Evolutionary conservation across 2,329 filamentous ascomycete genomes (phyloP).

Genomic region (Calonectria crousiana): DNA sequence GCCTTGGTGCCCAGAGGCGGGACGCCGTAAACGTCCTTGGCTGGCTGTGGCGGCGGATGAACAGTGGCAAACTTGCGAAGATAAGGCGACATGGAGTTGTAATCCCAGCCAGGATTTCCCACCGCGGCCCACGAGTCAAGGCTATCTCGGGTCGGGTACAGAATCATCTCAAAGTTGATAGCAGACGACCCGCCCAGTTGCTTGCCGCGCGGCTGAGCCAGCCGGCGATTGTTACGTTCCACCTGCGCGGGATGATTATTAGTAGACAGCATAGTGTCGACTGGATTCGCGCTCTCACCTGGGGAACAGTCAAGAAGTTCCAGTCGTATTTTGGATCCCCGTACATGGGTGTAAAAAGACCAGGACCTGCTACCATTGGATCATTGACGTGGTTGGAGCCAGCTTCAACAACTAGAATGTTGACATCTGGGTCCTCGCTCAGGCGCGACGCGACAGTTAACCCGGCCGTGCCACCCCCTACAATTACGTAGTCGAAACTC

Average conservation of each 20-base stretch:
- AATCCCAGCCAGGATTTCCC: slow-evolving; percentile 5
- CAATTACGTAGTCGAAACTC: not conserved
- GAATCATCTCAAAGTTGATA: not conserved
- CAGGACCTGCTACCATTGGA: not conserved
- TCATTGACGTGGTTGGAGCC: not conserved
- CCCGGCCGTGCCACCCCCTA: not conserved
- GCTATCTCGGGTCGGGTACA: not conserved
- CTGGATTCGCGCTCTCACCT: not conserved
- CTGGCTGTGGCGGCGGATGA: not conserved
- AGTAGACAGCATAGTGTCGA: not conserved
- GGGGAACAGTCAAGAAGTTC: not conserved
- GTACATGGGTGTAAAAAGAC: not conserved
- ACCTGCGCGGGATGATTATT: not conserved
- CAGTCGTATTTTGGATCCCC: not conserved
- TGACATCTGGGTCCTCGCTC: not conserved
- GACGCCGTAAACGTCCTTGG: not conserved
- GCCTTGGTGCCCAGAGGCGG: not conserved
- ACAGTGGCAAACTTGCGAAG: not conserved
- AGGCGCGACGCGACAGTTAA: not conserved
- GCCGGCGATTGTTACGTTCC: not conserved
- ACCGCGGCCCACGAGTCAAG: not conserved
- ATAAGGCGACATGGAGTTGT: not conserved
- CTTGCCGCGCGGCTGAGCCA: not conserved
- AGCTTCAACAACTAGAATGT: not conserved
- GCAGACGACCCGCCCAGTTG: slow-evolving; percentile 1